A percentile compares a stretch with the other conserved stretches of the same genome.
Evolutionary conservation across 2,329 filamentous ascomycete species (phyloP).

Genomic region (Furcasterigmium furcatum): DNA sequence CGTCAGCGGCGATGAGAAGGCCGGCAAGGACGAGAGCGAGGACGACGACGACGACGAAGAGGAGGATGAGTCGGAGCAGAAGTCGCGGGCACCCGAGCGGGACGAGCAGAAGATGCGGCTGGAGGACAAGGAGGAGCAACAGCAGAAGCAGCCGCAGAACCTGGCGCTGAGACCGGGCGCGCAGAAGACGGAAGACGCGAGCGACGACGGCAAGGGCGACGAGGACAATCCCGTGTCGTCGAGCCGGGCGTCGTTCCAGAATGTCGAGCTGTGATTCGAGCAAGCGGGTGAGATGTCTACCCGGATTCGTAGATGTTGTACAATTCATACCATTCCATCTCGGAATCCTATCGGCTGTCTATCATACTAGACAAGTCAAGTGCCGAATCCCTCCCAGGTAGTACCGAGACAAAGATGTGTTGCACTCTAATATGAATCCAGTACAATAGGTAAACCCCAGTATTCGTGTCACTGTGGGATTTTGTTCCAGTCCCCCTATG

Average conservation of each 20-base stretch:
- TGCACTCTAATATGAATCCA: too few species aligned
- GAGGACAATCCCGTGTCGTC: slow-evolving; percentile 29
- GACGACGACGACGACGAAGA: slow-evolving; percentile 26
- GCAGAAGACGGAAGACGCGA: slow-evolving; percentile 16
- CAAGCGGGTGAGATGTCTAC: background rate
- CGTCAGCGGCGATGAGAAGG: slow-evolving; percentile 14
- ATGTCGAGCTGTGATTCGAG: slow-evolving; percentile 49
- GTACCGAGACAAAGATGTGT: too few species aligned
- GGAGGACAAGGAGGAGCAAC: slow-evolving; percentile 44
- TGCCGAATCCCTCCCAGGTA: too few species aligned
- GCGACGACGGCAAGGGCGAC: slow-evolving; percentile 26
- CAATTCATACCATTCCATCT: background rate
- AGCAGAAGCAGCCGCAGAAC: slow-evolving; percentile 35
- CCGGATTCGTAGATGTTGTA: background rate
- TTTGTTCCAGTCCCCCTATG: background rate
- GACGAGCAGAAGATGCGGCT: slow-evolving; percentile 55
- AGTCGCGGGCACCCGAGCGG: slow-evolving; percentile 24
- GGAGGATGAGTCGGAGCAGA: slow-evolving; percentile 29
- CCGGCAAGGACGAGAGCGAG: slow-evolving; percentile 22
- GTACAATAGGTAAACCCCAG: too few species aligned
- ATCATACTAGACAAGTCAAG: too few species aligned
- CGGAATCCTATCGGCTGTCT: too few species aligned
- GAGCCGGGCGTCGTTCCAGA: slow-evolving; percentile 58
- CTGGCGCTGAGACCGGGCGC: slow-evolving; percentile 43
- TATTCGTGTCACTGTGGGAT: too few species aligned